Percentiles rank a stretch among this genome's conserved stretches.
phyloP scores from a whole-genome alignment of 805 yeast species.

The Teunomyces tritomae region DNA sequence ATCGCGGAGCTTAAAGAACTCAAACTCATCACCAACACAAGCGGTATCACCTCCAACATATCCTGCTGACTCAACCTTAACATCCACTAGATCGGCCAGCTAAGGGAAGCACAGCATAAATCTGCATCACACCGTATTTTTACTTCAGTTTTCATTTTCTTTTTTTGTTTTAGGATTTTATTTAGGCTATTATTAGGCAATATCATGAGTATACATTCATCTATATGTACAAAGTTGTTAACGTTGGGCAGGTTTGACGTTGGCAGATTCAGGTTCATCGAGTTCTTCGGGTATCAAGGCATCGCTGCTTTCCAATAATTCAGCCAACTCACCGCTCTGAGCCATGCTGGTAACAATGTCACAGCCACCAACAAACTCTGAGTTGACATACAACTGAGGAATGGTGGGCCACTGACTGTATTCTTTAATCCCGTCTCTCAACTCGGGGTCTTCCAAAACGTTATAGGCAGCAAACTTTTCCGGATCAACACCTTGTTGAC shows the following conservation, averaged over 20 bases:
- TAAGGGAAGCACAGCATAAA: not conserved
- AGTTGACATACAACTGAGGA: constrained; percentile 88
- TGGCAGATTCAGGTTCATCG: constrained; percentile 31
- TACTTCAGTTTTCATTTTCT: not conserved
- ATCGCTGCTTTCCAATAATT: constrained; percentile 72
- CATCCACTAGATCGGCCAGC: constrained; percentile 1
- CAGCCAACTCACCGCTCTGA: constrained; percentile 83
- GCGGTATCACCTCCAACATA: not conserved
- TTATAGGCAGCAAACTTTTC: constrained; percentile 94
- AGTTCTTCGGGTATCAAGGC: constrained; percentile 80
- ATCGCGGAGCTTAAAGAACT: constrained; percentile 10
- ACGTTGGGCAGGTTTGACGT: constrained; percentile 33
- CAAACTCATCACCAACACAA: constrained; percentile 4
- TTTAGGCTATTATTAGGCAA: not conserved
- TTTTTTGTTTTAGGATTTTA: too few relatives aligned
- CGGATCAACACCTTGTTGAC: constrained; percentile 97
- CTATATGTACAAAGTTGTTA: not conserved
- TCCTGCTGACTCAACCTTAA: constrained; percentile 1
- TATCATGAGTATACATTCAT: not conserved
- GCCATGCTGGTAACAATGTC: constrained; percentile 93
- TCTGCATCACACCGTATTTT: not conserved
- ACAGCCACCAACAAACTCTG: constrained; percentile 96
- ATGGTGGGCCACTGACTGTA: constrained; percentile 97
- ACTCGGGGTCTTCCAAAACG: constrained; percentile 90
- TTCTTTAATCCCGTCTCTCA: constrained; percentile 94